Base-by-base conservation (phyloP, 2,329 filamentous ascomycete species). In the Trichoderma harzianum region DNA sequence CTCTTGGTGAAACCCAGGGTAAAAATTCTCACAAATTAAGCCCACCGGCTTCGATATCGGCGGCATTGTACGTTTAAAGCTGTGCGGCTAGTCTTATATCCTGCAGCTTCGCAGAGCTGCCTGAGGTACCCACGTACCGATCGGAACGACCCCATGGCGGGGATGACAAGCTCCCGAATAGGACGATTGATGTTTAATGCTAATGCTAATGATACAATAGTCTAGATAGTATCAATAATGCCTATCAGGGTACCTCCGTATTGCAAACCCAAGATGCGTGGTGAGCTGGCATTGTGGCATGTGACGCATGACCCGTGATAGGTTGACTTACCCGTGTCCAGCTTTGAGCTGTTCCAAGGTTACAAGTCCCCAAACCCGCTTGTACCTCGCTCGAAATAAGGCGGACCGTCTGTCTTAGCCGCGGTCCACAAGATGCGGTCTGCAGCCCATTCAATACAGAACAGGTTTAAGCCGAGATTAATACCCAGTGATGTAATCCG, bases 41-140 rank as follows among this genome's bases (percentile, higher is more conserved):
- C 32, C 95, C 95, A 0, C 86, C 21, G 91, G 95, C 66, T 97
- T 93, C 1, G 97, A 96, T 84, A 88, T 89, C 73, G 93, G 93
- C 3, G 87, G 90, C 2, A 86, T 90, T 8, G 93, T 97, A 5
- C 60, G 24, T 47, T 47, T 28, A 47, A 64, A 57, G 26, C 84
- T 94, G 24, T 90, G 86, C 78, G 86, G 90, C 4, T 83, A 94
- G 12, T 94, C 94, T 77, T 82, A 89, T 75, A 94, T 64, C 36
- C 16, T 64, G 61, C 61, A 51, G 61, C 61, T 39, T 62, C 32
- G 32, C 24, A 14, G 12, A 39, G 32, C 58, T 30, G 61, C 36
- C 36, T 51, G 10, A 47, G 61, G 24, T 21, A 51, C 28, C 28
- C 28, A 32, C 28, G 18, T 60, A 34, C 28, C 55, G 55, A 60